Evolutionary conservation across 169 alveolate species (phyloP), one percentile per base, ranked within the genome.

Genomic region (Nephromyces sp.): DNA sequence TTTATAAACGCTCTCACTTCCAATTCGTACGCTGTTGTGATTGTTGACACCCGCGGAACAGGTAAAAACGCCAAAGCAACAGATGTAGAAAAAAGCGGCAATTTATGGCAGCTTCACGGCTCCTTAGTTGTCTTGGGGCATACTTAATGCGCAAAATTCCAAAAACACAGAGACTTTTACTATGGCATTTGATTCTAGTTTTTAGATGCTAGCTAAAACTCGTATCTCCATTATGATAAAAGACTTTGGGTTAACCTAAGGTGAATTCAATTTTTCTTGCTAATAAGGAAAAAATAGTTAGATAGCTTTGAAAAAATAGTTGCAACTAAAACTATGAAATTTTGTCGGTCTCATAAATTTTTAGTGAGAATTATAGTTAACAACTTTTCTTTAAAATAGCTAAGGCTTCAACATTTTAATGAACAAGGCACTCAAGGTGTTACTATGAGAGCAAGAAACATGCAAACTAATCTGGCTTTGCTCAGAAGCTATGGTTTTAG

Each of bases 31-130:
- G 86, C 84, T 2, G 86, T 82, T 8, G 86, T 82, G 34, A 81
- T 79, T 27, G 86, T 79, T 5, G 88, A 82, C 32, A 63, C 86
- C 15, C 74, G 88, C 64, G 88, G 88, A n/a, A 80, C 88, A 27
- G 88, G 79, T 65, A 21, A 5, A 74, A 35, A 6, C 25, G 5
- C 2, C 3, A 2, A 4, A 30, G 29, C 32, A 2, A 15, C 69
- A 52, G 1, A 52, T 3, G 3, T 3, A n/a, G 57, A n/a, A 43
- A 15, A n/a, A n/a, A 43, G n/a, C 15, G 57, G 57, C 15, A n/a
- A n/a, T 15, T n/a, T 15, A n/a, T 15, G 57, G 15, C 24, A 15
- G n/a, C 57, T 15, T n/a, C 15, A n/a, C 57, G n/a, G n/a, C 57
- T n/a, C 24, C 24, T 15, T 15, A 43, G 15, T 15, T 43, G 57